Base-by-base conservation (phyloP, 176 grass and related monocot species). In the Hordeum vulgare region DNA sequence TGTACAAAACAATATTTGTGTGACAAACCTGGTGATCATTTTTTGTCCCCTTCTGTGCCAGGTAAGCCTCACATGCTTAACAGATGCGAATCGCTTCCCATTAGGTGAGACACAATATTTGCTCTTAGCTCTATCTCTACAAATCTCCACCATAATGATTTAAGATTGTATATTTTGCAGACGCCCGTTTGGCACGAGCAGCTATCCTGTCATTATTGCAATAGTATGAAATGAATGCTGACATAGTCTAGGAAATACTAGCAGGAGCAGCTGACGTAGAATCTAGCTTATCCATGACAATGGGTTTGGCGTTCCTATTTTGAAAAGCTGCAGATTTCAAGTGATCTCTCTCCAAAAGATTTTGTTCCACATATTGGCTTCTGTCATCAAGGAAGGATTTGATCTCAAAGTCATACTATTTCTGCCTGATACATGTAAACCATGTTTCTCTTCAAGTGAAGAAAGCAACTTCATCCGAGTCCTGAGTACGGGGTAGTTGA, bases 391-490 rank as follows among this genome's bases (percentile, higher is more conserved):
- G 66, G 33, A 81, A 88, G 65, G 56, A 61, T 84, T 80, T 33
- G 29, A 70, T 75, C 74, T 88, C 21, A 88, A 70, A 33, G 45
- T 90, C 79, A 70, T 85, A 89, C 91, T 89, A 97, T 61, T 92
- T 86, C 37, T 92, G 79, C 59, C 80, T 87, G 57, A 85, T 39
- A 88, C 78, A 76, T 86, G 85, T 66, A 88, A 80, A 13, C 75
- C 85, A 76, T 77, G 66, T 75, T 85, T 80, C 65, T 88, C 89
- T 77, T 91, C 81, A 62, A 88, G 80, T 53, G 75, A 71, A 29
- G 76, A 61, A 14, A 97, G 80, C 87, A 62, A 84, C 71, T 89
- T 92, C 94, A 77, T 90, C 35, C 91, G 83, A 97, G 40, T 94
- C 72, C 61, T 26, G 88, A 21, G 87, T 88, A 72, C 61, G 8